phyloP scores from a whole-genome alignment of 345 rosid genomes.

The Adansonia digitata region DNA sequence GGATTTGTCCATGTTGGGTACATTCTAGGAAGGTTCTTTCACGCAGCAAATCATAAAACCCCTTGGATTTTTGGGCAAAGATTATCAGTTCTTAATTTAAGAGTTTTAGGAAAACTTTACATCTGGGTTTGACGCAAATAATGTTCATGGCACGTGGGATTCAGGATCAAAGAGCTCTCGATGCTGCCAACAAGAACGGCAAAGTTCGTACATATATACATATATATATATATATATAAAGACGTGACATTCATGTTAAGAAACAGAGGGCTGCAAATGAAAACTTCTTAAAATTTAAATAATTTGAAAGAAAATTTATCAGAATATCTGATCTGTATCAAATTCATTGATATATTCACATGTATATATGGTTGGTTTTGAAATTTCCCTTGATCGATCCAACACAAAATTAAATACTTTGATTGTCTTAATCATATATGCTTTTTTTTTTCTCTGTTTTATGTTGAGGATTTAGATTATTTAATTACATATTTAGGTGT shows the following conservation, averaged over 20 bases:
- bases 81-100: neutral
- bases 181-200: neutral
- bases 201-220: neutral
- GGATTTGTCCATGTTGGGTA: neutral
- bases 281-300: neutral
- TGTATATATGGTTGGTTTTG: neutral
- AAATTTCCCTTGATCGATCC: neutral
- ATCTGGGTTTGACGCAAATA: neutral
- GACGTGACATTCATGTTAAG: neutral
- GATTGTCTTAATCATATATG: neutral
- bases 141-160: neutral
- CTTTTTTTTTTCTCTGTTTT: neutral
- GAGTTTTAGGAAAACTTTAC: neutral
- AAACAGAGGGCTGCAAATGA: neutral
- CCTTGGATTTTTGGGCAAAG: neutral
- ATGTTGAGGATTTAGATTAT: neutral
- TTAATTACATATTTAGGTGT: neutral
- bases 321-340: neutral
- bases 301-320: neutral
- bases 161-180: neutral
- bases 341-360: neutral
- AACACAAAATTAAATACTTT: neutral
- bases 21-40: neutral
- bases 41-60: neutral
- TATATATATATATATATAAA: no score